Evolutionary conservation across 108 stramenopile species (phyloP), one percentile per base, ranked within the genome.

Genomic region (Chaetoceros muelleri): DNA sequence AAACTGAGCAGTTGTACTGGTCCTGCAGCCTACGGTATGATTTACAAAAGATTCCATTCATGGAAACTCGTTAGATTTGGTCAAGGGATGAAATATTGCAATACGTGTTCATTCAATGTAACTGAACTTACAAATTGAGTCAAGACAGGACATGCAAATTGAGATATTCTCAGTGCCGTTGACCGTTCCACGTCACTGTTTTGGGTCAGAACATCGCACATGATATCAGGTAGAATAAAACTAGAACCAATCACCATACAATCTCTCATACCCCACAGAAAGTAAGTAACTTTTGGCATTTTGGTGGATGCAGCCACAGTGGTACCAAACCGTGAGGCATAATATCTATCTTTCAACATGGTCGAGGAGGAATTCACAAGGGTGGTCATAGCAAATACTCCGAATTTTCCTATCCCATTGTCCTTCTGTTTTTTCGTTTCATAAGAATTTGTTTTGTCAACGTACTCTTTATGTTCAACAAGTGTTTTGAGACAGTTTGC

Each of bases 91-190:
- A n/a, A n/a, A n/a, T n/a, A n/a, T n/a, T n/a, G n/a, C n/a, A n/a
- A n/a, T n/a, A n/a, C n/a, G n/a, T n/a, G n/a, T n/a, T n/a, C n/a
- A n/a, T n/a, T n/a, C n/a, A n/a, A n/a, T n/a, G n/a, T n/a, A n/a
- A n/a, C n/a, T n/a, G n/a, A n/a, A n/a, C n/a, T n/a, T n/a, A 77
- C 57, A 44, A 77, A 54, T 59, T 81, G 80, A 1, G 73, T 53
- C 2, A 46, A 48, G 1, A 81, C 44, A 2, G 75, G 80, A 13
- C 68, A 57, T 0, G 52, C 27, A 13, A 81, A 44, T 54, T 81
- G 80, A 19, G 70, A 53, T 23, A 76, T 28, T 8, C 31, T 49
- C 49, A 46, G 40, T 22, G 72, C 76, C 2, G 22, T 19, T 17
- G 53, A 40, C 16, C 61, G 40, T 0, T 70, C 64, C 47, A 73